Evolutionary conservation across 2,329 filamentous ascomycete species (phyloP), one percentile per base, ranked within the genome.

Genomic region (Cladosporium sp.): DNA sequence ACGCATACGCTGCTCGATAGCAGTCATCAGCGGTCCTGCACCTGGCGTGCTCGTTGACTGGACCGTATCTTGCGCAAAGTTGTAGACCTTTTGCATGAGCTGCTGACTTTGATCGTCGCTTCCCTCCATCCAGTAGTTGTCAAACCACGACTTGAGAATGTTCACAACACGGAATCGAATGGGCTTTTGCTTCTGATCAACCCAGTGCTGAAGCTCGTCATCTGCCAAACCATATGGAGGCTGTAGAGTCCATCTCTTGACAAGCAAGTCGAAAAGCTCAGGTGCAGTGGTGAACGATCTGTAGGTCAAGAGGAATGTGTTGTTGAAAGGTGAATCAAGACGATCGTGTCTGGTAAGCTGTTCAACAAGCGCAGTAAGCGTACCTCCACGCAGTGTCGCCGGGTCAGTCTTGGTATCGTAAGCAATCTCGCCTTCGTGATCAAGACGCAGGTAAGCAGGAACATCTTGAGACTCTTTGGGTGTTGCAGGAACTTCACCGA

Each of bases 61-160:
- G 68, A 98, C 91, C 0, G 91, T 93, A 71, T 97, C 93, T 72
- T 91, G 91, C 2, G 93, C 94, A 77, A 99, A 99, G 31, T 88
- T 88, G 80, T 93, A 93, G 11, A 98, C 92, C 70, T 93, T 89
- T 67, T 92, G 89, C 69, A 99, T 92, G 49, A 99, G 84, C 70
- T 92, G 88, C 77, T 88, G 92, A 55, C 89, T 96, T 57, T 91
- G 89, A 61, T 94, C 91, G 74, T 89, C 93, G 68, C 90, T 89
- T 58, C 93, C 91, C 76, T 99, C 95, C 93, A 98, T 97, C 95
- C 95, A 99, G 78, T 95, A 98, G 72, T 91, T 93, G 76, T 98
- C 95, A 71, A 99, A 95, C 95, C 95, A 99, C 79, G 88, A 96
- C 84, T 98, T 98, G 57, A 99, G 82, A 69, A 97, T 98, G 74